Base-by-base conservation (phyloP, 2,329 filamentous ascomycete species). In the Aspergillus unguis region DNA sequence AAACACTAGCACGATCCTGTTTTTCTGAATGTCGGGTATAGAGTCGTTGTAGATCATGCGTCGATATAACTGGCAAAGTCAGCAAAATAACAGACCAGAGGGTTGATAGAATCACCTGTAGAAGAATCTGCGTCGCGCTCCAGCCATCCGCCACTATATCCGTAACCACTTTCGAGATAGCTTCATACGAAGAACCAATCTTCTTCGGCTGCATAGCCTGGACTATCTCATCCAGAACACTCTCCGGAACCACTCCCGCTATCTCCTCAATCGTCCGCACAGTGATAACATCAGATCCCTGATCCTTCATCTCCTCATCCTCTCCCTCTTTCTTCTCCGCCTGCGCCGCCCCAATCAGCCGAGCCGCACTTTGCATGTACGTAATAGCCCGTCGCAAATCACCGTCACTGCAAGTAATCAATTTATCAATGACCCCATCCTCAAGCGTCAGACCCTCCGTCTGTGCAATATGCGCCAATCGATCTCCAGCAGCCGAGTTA, bases 331-430 rank as follows among this genome's bases (percentile, higher is more conserved):
- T 67, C 40, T 60, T 75, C 36, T 73, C 69, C 60, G 77, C 71
- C n/a, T 57, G 57, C 41, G 65, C 69, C 3, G 88, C 86, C 1
- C 91, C 90, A 1, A 95, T 90, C 38, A 99, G 74, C 56, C 91
- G 79, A 26, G 92, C 92, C n/a, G 92, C 92, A 68, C 90, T 95
- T 74, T 99, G 94, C 67, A 99, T 69, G 65, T 90, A 97, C 0
- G 94, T 99, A 63, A 99, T 97, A 1, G 94, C 92, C 69, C 96
- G 95, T 71, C 95, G 80, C 73, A 99, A 71, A 79, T 99, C 95
- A 37, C 95, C 94, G 64, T 99, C 94, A 51, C 89, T 90, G 61
- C 90, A 95, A 57, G 83, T 81, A 59, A 99, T 90, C 54, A 99
- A 76, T 31, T 89, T 86, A 60, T 95, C 88, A 17, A 94, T 76